phyloP scores from a whole-genome alignment of 75 land plant species.

The Chamaecyparis obtusa region DNA sequence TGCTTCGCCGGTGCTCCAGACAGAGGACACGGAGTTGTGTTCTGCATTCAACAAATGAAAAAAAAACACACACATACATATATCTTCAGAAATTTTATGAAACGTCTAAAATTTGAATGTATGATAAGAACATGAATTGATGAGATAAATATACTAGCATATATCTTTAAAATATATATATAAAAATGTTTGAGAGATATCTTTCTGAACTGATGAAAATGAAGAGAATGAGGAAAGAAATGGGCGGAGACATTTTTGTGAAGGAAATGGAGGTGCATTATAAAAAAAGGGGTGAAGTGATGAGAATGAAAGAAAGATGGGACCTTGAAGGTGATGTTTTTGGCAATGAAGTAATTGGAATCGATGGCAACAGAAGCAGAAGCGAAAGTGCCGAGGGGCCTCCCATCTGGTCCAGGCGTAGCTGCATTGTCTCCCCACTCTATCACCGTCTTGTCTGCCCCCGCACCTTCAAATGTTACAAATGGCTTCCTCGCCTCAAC shows the following conservation, averaged over 20 bases:
- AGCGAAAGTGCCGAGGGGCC: constrained; percentile 21
- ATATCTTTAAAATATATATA: too few relatives aligned
- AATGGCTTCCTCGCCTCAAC: constrained; percentile 21
- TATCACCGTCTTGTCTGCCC: constrained; percentile 16
- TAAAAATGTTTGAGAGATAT: too few relatives aligned
- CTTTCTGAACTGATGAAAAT: too few relatives aligned
- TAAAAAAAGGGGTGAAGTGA: too few relatives aligned
- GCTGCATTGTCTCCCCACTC: constrained; percentile 30
- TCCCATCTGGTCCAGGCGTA: constrained; percentile 12
- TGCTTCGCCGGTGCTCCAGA: constrained; percentile 18
- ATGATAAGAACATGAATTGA: too few relatives aligned
- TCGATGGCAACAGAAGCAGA: constrained; percentile 33
- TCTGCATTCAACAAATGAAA: constrained; percentile 14
- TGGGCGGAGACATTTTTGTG: too few relatives aligned
- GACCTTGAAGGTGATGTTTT: constrained; percentile 45
- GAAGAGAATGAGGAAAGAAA: too few relatives aligned
- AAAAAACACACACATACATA: too few relatives aligned
- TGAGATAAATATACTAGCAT: background rate
- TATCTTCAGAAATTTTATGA: too few relatives aligned
- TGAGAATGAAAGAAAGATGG: constrained; percentile 5
- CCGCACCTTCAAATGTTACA: constrained; percentile 32
- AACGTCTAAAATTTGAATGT: too few relatives aligned
- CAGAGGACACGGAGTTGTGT: constrained; percentile 17
- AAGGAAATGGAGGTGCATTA: too few relatives aligned
- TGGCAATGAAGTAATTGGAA: constrained; percentile 38